Evolutionary conservation across 148 eudicot species (phyloP), one percentile per base, ranked within the genome.

Genomic region (Fallopia convolvulus): DNA sequence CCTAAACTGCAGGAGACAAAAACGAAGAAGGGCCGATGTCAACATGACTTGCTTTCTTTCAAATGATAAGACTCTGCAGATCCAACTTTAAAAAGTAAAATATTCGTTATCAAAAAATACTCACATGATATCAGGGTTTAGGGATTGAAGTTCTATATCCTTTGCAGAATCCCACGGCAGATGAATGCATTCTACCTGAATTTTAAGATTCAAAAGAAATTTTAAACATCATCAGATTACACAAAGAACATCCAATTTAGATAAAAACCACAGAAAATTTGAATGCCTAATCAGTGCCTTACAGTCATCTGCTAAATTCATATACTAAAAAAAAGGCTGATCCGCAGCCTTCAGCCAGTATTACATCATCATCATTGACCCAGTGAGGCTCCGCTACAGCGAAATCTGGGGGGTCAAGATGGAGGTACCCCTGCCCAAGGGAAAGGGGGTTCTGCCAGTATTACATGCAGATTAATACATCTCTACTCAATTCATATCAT

Each of bases 111-210:
- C 72, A 77, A 8, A 3, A 49, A n/a, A 13, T 72, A 78, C 96
- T 88, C 78, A 88, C 98, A 93, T 79, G 73, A 93, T 84, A 82
- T 94, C 96, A 6, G 94, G 92, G 83, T 73, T 80, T 78, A 86
- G 81, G 79, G 61, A 78, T 74, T 74, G 88, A 73, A 94, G 93
- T 82, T 85, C 89, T n/a, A 78, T 78, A 75, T 85, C 92, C 32
- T 79, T 75, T 71, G 92, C 91, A 79, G 88, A 86, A 80, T 94
- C 97, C 97, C 98, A 94, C 1, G 92, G 90, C 80, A 94, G 84
- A 88, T 87, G 86, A 65, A 87, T 78, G 77, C 94, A 88, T 68
- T 88, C 75, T 3, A 90, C 90, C 98, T 94, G 87, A 77, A 70
- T 71, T 42, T 70, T 39, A 68, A 33, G 42, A 66, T 32, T 33